A percentile compares a stretch with the other conserved stretches of the same genome.
phyloP scores from a whole-genome alignment of 108 stramenopile species.

The Licmophora abbreviata region DNA sequence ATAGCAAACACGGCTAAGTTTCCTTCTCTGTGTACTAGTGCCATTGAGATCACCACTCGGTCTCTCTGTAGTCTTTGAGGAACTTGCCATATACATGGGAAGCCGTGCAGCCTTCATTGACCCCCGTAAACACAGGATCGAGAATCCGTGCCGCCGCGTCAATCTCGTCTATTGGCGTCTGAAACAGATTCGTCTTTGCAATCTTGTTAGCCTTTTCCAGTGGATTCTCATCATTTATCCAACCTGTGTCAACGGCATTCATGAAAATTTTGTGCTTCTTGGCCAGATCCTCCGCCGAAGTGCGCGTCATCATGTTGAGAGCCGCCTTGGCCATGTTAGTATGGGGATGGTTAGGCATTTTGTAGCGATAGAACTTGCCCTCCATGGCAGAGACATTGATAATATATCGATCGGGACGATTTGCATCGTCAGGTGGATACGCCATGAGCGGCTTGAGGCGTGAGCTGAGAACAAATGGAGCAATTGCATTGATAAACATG shows the following conservation, averaged over 20 bases:
- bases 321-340: conserved; percentile 94
- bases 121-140: conserved; percentile 73
- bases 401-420: conserved; percentile 66
- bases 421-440: conserved; percentile 5
- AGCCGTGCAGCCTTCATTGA: conserved; percentile 22
- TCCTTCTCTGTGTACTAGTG: neutral
- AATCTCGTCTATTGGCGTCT: conserved; percentile 90
- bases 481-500: conserved; percentile 87
- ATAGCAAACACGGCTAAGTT: no score
- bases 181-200: conserved; percentile 72
- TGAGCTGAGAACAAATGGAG: conserved; percentile 85
- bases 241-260: conserved; percentile 91
- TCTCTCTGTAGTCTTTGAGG: conserved; percentile 80
- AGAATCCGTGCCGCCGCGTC: conserved; percentile 86
- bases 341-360: conserved; percentile 87
- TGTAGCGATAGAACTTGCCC: conserved; percentile 90
- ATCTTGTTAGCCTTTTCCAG: conserved; percentile 68
- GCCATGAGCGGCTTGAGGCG: conserved; percentile 80
- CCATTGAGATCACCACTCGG: conserved; percentile 57
- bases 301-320: conserved; percentile 89
- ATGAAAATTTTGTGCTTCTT: conserved; percentile 69
- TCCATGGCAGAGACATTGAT: conserved; percentile 93
- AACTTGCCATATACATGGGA: conserved; percentile 54
- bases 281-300: conserved; percentile 78
- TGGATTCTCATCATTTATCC: conserved; percentile 93